Conservation (phyloP, 805 yeast genomes). For the Hanseniaspora hatyaiensis region DNA sequence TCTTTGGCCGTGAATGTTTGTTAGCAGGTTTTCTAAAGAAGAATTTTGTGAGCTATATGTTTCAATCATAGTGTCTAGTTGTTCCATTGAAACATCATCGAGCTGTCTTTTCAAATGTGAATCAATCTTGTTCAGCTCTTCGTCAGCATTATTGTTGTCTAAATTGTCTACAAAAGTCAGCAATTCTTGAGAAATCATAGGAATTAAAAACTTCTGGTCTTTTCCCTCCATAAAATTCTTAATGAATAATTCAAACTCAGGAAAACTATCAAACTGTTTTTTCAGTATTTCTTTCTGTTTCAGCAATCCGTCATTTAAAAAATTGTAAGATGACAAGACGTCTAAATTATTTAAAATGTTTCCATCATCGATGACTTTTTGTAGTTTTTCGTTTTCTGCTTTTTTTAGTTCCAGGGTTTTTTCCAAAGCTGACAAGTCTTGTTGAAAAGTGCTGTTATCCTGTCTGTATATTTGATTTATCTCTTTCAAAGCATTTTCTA, state of each 20-base stretch:
- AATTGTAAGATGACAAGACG: conserved; percentile 31
- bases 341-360: neutral
- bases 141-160: neutral
- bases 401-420: conserved; percentile 49
- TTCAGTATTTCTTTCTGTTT: conserved; percentile 44
- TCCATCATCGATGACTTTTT: conserved; percentile 38
- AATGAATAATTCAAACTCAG: conserved; percentile 51
- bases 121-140: neutral
- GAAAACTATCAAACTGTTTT: conserved; percentile 51
- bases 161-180: neutral
- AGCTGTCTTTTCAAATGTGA: neutral
- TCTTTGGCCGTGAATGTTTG: neutral
- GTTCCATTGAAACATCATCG: neutral
- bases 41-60: conserved; percentile 11
- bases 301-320: conserved; percentile 33
- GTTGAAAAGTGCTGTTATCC: conserved; percentile 45
- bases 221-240: conserved; percentile 10
- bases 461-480: conserved; percentile 49
- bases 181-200: conserved; percentile 12
- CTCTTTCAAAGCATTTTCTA: conserved; percentile 33
- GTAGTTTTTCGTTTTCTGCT: conserved; percentile 36
- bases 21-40: neutral
- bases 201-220: conserved; percentile 2
- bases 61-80: conserved; percentile 6
- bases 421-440: conserved; percentile 42